Evolutionary conservation across 2,329 filamentous ascomycete genomes (phyloP).

Genomic region (Raffaelea albimanens): DNA sequence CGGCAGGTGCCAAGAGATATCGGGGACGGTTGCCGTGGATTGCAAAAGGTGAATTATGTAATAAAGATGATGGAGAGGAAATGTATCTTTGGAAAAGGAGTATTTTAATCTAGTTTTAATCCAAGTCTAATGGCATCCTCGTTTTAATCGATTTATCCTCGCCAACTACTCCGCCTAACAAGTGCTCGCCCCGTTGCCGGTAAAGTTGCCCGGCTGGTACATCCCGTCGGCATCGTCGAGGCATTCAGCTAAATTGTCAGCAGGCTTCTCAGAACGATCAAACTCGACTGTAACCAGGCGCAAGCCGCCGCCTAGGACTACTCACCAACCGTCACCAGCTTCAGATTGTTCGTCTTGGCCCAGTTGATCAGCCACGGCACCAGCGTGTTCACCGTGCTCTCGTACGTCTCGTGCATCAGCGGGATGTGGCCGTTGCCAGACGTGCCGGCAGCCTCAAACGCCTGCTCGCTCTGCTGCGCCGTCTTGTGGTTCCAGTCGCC

Average conservation of each 20-base stretch:
- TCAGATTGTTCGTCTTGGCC: slow-evolving; percentile 36
- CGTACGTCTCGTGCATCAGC: slow-evolving; percentile 48
- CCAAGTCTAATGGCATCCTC: no score
- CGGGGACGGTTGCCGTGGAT: no score
- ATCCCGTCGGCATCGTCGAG: slow-evolving; percentile 26
- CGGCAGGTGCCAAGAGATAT: no score
- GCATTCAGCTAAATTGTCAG: slow-evolving; percentile 28
- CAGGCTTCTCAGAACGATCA: background rate
- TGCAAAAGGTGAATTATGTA: no score
- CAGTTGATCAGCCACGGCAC: slow-evolving; percentile 41
- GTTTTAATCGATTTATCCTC: no score
- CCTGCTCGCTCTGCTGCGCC: slow-evolving; percentile 40
- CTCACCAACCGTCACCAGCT: slow-evolving; percentile 41
- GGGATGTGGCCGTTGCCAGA: slow-evolving; percentile 41
- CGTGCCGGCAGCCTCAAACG: slow-evolving; percentile 35
- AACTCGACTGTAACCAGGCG: no score
- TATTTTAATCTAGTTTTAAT: no score
- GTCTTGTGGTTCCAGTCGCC: slow-evolving; percentile 50
- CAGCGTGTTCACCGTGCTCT: slow-evolving; percentile 35
- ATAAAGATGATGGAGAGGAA: no score
- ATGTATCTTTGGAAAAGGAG: no score
- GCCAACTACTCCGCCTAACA: no score
- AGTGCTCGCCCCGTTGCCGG: slow-evolving; percentile 21
- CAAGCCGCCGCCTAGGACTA: no score
- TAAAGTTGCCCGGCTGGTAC: slow-evolving; percentile 30